A percentile compares a stretch with the other conserved stretches of the same genome.
Evolutionary conservation across 495 filamentous ascomycete genomes (phyloP).

Genomic region (Penicillium roqueforti): DNA sequence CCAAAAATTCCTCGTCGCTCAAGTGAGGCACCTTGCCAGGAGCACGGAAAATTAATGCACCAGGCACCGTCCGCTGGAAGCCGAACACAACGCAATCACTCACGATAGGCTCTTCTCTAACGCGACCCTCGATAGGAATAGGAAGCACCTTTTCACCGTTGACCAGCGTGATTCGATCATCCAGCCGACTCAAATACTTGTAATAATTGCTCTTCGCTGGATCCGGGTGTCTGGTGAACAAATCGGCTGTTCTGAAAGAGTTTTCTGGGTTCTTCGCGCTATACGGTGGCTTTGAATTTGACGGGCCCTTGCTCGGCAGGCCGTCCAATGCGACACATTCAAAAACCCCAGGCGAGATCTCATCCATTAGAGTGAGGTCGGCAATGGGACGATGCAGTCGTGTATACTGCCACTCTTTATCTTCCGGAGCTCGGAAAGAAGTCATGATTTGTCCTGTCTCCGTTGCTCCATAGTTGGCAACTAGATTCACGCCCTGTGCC

Average conservation of each 20-base stretch:
- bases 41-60: slow-evolving; percentile 47
- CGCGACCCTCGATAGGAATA: slow-evolving; percentile 52
- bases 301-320: slow-evolving; percentile 62
- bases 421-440: slow-evolving; percentile 40
- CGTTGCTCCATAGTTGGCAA: slow-evolving; percentile 49
- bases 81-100: slow-evolving; percentile 42
- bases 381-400: slow-evolving; percentile 37
- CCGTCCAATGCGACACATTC: slow-evolving; percentile 56
- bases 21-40: slow-evolving; percentile 30
- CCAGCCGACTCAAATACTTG: slow-evolving; percentile 56
- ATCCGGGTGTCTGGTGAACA: slow-evolving; percentile 50
- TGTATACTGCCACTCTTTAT: slow-evolving; percentile 67
- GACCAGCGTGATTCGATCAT: slow-evolving; percentile 57
- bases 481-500: slow-evolving; percentile 50
- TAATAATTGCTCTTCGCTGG: slow-evolving; percentile 50
- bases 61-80: slow-evolving; percentile 33
- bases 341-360: slow-evolving; percentile 46
- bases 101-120: slow-evolving; percentile 33
- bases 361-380: slow-evolving; percentile 49
- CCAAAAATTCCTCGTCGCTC: slow-evolving; percentile 43
- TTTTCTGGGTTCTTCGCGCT: slow-evolving; percentile 48
- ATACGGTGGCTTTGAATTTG: slow-evolving; percentile 55
- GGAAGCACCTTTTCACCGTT: slow-evolving; percentile 70
- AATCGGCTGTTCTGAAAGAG: slow-evolving; percentile 35
- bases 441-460: slow-evolving; percentile 57